Evolutionary conservation across 352 stramenopile species (phyloP), one percentile per base, ranked within the genome.

Genomic region (Globisporangium radiosum): DNA sequence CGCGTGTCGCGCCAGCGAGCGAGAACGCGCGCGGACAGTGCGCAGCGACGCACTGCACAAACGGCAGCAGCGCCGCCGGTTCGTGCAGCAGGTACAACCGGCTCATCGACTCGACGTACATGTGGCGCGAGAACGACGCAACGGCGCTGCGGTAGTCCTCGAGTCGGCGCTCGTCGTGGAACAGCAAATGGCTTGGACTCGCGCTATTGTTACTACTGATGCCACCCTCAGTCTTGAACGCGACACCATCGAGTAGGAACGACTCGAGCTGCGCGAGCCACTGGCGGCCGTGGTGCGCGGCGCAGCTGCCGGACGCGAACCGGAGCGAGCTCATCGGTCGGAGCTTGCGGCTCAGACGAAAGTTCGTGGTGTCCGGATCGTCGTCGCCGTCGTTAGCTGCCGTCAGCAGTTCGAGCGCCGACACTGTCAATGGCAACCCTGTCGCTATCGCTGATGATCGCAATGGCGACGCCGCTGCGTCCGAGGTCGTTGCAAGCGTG

Each of bases 71-170:
- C 19, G 68, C 65, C 14, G 45, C 48, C 5, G 85, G 80, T 47
- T 86, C 71, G 36, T 95, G 80, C 38, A 90, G 63, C n/a, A 90
- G 57, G 62, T 92, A 92, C 58, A 95, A 66, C 1, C 85, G 79
- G 39, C 70, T 75, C 76, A 93, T 87, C 3, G 75, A 88, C 64
- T 95, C 85, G 53, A 95, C 71, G 60, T 95, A 95, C 78, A 94
- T 87, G 70, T 94, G 82, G 66, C 92, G 92, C 44, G 81, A 90
- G 53, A 90, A 91, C 2, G 80, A 89, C 49, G 78, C 88, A 3
- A 81, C 71, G 33, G 74, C 80, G 59, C 76, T 64, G 43, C 78
- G 79, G 63, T 87, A 94, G 60, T 94, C 85, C 2, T 68, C 69
- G 17, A 92, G 66, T 36, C 73, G 55, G 40, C 85, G 79, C 63